Evolutionary conservation across 495 filamentous ascomycete genomes (phyloP).

Genomic region (Penicillium lividum): DNA sequence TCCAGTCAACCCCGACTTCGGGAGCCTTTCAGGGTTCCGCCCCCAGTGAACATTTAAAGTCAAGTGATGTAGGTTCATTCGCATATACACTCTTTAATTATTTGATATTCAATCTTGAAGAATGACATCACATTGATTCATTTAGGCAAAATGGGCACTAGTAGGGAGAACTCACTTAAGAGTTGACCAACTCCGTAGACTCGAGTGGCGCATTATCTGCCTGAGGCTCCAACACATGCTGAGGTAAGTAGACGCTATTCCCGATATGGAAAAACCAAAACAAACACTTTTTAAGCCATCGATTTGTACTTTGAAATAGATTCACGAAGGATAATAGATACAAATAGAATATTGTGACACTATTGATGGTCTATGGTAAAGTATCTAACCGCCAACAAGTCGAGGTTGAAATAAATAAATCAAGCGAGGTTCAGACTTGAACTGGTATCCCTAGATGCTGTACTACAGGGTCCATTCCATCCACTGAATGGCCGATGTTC

Average conservation of each 20-base stretch:
- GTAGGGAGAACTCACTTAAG: neutral
- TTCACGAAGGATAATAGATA: neutral
- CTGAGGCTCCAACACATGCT: conserved; percentile 10
- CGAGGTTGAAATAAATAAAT: neutral
- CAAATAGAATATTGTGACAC: neutral
- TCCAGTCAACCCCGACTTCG: neutral
- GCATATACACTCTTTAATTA: neutral
- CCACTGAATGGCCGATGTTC: conserved; percentile 9
- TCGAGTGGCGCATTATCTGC: conserved; percentile 7
- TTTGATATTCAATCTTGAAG: too few relatives aligned
- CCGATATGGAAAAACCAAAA: conserved; percentile 38
- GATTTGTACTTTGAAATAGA: neutral
- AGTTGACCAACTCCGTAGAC: too few relatives aligned
- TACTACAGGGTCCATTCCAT: conserved; percentile 11
- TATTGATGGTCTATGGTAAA: neutral
- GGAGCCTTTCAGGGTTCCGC: neutral
- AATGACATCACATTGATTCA: too few relatives aligned
- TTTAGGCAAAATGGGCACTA: neutral
- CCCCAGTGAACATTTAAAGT: neutral
- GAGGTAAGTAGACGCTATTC: conserved; percentile 9
- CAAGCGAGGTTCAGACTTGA: conserved; percentile 8
- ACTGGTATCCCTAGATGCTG: conserved; percentile 22
- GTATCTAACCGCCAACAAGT: neutral
- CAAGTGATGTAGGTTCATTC: neutral
- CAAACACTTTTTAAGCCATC: conserved; percentile 26